Base-by-base conservation (phyloP, 148 eudicot species). In the Nyssa sinensis region DNA sequence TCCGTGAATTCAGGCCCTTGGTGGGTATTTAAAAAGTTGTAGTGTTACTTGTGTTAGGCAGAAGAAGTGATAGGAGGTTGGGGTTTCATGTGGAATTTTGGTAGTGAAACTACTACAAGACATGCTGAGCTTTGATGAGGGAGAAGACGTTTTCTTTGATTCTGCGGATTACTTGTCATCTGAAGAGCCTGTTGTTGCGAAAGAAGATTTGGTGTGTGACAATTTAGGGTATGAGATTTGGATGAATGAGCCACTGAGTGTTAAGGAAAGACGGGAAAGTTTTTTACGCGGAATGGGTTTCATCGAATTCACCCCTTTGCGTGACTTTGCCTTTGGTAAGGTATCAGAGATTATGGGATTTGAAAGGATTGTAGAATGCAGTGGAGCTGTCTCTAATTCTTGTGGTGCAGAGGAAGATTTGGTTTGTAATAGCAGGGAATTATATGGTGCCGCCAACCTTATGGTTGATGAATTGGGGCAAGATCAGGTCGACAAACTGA, bases 121-220 rank as follows among this genome's bases (percentile, higher is more conserved):
- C 31, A 81, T 81, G 87, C 74, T 65, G 78, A 80, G 74, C 34
- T 77, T 75, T 62, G 76, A 66, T 79, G 84, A 73, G 66, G 68
- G 67, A 61, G 93, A 85, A 60, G 91, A 87, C 34, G 79, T 75
- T 64, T 93, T 89, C 82, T 85, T 84, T 77, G 96, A 93, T 72
- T 72, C 86, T n/a, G 37, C 57, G 2, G 87, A 87, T 64, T 64
- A 60, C 23, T 77, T 91, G 67, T 71, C 81, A 47, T 73, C 62
- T 19, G 84, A 84, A 59, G 87, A 86, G 55, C 77, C 84, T 27
- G 34, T 39, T 73, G 75, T 69, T 74, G 67, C 33, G 21, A 62
- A 62, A 47, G 64, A 71, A 32, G 81, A 84, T 6, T 34, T 58
- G 13, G 60, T 49, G 4, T 4, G 29, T 76, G 66, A 35, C 49